phyloP scores from a whole-genome alignment of 192 early-diverging fungal genomes.

The Mortierella alpina region DNA sequence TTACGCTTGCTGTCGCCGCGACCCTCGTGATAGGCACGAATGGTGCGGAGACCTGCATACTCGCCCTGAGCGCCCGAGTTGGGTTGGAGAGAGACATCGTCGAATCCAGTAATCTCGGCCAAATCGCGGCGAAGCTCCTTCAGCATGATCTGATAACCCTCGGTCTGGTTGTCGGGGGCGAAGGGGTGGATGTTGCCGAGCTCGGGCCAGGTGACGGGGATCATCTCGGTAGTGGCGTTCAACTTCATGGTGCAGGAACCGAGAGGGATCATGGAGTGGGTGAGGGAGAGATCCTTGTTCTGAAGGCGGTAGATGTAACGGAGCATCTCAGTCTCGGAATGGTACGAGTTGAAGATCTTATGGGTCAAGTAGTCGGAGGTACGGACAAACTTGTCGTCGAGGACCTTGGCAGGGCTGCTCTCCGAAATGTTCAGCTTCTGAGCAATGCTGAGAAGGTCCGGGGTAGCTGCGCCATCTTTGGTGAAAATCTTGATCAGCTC shows the following conservation, averaged over 20 bases:
- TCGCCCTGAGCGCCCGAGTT: conserved; percentile 99
- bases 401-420: conserved; percentile 57
- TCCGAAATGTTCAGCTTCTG: conserved; percentile 66
- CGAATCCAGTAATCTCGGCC: conserved; percentile 93
- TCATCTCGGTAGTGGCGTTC: conserved; percentile 99
- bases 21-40: conserved; percentile 91
- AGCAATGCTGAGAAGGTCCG: conserved; percentile 55
- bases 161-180: conserved; percentile 93
- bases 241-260: conserved; percentile 99
- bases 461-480: conserved; percentile 64
- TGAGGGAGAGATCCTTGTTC: conserved; percentile 98
- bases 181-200: conserved; percentile 97
- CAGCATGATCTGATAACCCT: conserved; percentile 91
- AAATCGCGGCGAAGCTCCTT: conserved; percentile 91
- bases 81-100: conserved; percentile 93
- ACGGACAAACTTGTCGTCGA: conserved; percentile 76
- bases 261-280: conserved; percentile 98
- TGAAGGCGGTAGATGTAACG: conserved; percentile 95
- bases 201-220: conserved; percentile 99
- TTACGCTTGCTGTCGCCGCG: conserved; percentile 87
- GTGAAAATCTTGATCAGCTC: conserved; percentile 85
- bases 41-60: conserved; percentile 95
- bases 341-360: conserved; percentile 94
- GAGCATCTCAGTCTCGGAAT: conserved; percentile 99
- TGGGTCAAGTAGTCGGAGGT: conserved; percentile 86